phyloP scores from a whole-genome alignment of 1,284 basidiomycete genomes.

The Ceratorhiza oryzae-sativae region DNA sequence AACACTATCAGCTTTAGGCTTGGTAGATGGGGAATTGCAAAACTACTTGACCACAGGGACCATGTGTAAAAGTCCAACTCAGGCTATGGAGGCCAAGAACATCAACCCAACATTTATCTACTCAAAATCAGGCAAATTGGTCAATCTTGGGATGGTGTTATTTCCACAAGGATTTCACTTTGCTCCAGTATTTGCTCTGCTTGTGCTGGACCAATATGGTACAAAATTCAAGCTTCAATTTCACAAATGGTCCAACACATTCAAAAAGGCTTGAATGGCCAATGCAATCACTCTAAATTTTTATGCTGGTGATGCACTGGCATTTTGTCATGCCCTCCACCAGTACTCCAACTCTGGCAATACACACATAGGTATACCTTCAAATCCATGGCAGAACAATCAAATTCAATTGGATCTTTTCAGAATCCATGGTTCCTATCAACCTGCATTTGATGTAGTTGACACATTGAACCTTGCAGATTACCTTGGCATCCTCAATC shows the following conservation, averaged over 20 bases:
- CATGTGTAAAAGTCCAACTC: conserved; percentile 8
- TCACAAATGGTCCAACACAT: neutral
- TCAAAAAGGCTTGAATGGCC: neutral
- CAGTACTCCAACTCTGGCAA: neutral
- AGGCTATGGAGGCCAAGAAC: neutral
- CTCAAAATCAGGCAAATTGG: neutral
- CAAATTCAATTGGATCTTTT: neutral
- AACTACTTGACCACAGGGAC: too few relatives aligned
- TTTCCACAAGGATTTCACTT: conserved; percentile 28
- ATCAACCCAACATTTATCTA: conserved; percentile 26
- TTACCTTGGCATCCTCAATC: too few relatives aligned
- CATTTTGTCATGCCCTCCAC: conserved; percentile 22
- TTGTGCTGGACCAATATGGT: neutral
- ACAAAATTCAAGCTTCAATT: conserved; percentile 7
- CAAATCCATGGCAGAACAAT: neutral
- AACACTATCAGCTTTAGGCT: too few relatives aligned
- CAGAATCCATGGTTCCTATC: too few relatives aligned
- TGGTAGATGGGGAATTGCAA: too few relatives aligned
- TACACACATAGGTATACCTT: neutral
- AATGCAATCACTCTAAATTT: neutral
- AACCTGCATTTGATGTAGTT: too few relatives aligned
- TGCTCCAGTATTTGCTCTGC: neutral
- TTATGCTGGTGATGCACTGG: conserved; percentile 1
- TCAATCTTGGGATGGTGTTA: neutral
- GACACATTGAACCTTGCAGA: too few relatives aligned